Evolutionary conservation across 2,329 filamentous ascomycete genomes (phyloP).

Genomic region (Cercospora sesami): DNA sequence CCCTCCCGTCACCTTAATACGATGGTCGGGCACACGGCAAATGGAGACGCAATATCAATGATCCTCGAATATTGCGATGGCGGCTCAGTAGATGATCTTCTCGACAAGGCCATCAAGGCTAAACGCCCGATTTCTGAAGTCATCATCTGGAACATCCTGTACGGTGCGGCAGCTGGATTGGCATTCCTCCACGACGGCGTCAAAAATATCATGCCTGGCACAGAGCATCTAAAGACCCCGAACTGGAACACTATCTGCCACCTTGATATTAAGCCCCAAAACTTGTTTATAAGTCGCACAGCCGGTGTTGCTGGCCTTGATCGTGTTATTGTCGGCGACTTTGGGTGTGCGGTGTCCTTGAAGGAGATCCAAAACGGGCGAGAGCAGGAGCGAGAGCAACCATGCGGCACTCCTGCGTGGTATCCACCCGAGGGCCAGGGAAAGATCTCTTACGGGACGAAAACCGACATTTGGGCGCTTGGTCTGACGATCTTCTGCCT

Average conservation of each 20-base stretch:
- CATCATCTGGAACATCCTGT: conserved; percentile 17
- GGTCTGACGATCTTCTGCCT: conserved; percentile 22
- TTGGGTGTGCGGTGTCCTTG: conserved; percentile 25
- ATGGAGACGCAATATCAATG: conserved; percentile 7
- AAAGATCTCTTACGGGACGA: conserved; percentile 17
- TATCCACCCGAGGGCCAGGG: conserved; percentile 25
- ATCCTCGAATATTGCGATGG: conserved; percentile 22
- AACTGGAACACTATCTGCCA: conserved; percentile 26
- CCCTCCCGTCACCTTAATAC: background rate
- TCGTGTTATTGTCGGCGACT: conserved; percentile 27
- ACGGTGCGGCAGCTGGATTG: conserved; percentile 20
- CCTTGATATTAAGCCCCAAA: conserved; percentile 23
- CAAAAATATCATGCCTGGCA: conserved; percentile 4
- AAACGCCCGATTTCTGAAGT: conserved; percentile 1
- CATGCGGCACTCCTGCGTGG: conserved; percentile 23
- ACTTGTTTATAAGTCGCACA: conserved; percentile 19
- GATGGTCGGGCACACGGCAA: conserved; percentile 14
- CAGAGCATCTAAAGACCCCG: background rate
- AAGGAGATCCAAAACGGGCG: conserved; percentile 13
- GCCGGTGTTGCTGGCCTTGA: conserved; percentile 1
- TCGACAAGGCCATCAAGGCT: background rate
- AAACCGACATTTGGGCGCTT: conserved; percentile 25
- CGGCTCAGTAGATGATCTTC: conserved; percentile 11
- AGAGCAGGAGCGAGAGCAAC: conserved; percentile 14
- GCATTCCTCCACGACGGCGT: conserved; percentile 39